phyloP scores from a whole-genome alignment of 768 basidiomycete genomes.

The Tephrocybe rancida region DNA sequence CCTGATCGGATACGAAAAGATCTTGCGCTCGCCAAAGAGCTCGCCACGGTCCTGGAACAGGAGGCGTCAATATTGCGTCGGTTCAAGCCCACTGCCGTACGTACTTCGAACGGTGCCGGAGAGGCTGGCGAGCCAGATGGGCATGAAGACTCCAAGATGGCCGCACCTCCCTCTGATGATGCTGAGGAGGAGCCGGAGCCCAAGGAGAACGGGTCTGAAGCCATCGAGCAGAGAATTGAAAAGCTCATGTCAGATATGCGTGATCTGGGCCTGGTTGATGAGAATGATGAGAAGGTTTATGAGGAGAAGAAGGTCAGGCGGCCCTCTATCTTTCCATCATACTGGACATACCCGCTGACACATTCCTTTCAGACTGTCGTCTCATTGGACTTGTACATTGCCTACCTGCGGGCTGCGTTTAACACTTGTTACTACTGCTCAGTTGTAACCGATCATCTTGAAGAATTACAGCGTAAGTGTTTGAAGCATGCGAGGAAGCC shows the following conservation, averaged over 20 bases:
- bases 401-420: slow-evolving; percentile 90
- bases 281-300: slow-evolving; percentile 64
- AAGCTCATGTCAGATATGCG: slow-evolving; percentile 72
- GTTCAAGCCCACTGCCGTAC: slow-evolving; percentile 31
- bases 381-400: slow-evolving; percentile 89
- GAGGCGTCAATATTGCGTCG: slow-evolving; percentile 60
- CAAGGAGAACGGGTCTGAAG: slow-evolving; percentile 67
- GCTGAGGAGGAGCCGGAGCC: slow-evolving; percentile 58
- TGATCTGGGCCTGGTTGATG: slow-evolving; percentile 61
- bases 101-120: slow-evolving; percentile 30
- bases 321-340: slow-evolving; percentile 10
- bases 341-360: slow-evolving; percentile 7
- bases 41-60: slow-evolving; percentile 76
- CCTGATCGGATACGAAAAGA: slow-evolving; percentile 85
- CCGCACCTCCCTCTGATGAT: slow-evolving; percentile 34
- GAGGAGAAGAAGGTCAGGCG: slow-evolving; percentile 70
- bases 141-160: slow-evolving; percentile 28
- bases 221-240: slow-evolving; percentile 82
- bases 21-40: slow-evolving; percentile 69
- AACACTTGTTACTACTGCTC: slow-evolving; percentile 98
- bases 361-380: slow-evolving; percentile 59
- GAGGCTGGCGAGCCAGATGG: slow-evolving; percentile 19
- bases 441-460: slow-evolving; percentile 87
- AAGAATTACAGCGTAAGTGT: slow-evolving; percentile 95
- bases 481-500: slow-evolving; percentile 88